Evolutionary conservation across 306 rosid species (phyloP).

Genomic region (Cucurbita moschata): DNA sequence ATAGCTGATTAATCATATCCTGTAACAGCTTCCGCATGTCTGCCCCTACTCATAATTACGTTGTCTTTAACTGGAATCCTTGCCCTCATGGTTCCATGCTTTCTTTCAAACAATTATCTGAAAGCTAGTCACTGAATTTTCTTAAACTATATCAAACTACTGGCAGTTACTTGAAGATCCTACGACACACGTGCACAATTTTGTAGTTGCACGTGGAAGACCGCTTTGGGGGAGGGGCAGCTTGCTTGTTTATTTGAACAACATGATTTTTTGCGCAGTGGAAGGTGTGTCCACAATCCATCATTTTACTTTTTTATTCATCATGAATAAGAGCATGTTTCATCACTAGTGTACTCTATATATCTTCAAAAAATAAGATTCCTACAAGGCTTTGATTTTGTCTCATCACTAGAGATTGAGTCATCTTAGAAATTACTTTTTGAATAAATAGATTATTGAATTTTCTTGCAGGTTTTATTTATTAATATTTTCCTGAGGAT

Average conservation of each 20-base stretch:
- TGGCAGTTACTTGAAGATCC: constrained; percentile 66
- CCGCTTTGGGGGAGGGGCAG: constrained; percentile 71
- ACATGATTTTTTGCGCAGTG: constrained; percentile 44
- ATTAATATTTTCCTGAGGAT: neutral
- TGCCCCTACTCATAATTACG: neutral
- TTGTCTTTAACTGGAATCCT: neutral
- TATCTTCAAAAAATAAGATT: neutral
- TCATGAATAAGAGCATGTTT: neutral
- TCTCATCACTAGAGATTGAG: neutral
- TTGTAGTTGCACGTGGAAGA: constrained; percentile 57
- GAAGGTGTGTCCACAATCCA: constrained; percentile 39
- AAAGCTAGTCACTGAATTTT: neutral
- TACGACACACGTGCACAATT: constrained; percentile 31
- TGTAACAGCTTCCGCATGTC: neutral
- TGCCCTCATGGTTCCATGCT: neutral
- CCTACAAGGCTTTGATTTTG: neutral
- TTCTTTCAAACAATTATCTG: neutral
- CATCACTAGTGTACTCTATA: neutral
- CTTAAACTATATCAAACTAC: constrained; percentile 1
- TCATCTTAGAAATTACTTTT: neutral
- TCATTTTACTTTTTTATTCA: constrained; percentile 2
- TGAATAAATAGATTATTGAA: neutral
- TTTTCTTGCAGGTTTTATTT: neutral
- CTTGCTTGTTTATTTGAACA: constrained; percentile 51
- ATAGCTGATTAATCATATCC: neutral